Percentiles rank a stretch among this genome's conserved stretches.
Evolutionary conservation across 768 basidiomycete species (phyloP).

Genomic region (Suillus americanus): DNA sequence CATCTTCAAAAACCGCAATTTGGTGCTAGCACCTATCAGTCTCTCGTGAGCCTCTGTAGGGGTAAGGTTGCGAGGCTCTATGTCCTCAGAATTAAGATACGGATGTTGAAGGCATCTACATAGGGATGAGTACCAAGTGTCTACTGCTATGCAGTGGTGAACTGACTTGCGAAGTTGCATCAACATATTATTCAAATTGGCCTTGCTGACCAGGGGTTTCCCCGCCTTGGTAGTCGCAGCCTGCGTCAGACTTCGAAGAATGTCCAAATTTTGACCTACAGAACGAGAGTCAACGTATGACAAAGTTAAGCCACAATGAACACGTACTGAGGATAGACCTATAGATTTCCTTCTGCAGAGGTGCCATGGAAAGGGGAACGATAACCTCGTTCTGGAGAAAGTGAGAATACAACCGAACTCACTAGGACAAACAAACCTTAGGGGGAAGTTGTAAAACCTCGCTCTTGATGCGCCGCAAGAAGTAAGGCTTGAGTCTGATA

Average conservation of each 20-base stretch:
- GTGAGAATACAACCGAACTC: neutral
- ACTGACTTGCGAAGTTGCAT: constrained; percentile 88
- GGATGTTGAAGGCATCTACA: constrained; percentile 90
- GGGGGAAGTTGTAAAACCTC: constrained; percentile 91
- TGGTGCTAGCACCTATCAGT: constrained; percentile 82
- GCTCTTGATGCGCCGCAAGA: constrained; percentile 90
- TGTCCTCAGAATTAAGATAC: constrained; percentile 76
- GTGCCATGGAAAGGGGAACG: constrained; percentile 85
- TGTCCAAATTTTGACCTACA: constrained; percentile 67
- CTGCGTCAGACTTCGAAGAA: constrained; percentile 60
- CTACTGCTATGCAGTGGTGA: neutral
- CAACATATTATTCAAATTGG: constrained; percentile 74
- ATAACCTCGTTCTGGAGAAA: constrained; percentile 78
- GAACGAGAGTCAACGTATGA: constrained; percentile 6
- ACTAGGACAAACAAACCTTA: constrained; percentile 53
- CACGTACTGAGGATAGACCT: constrained; percentile 75
- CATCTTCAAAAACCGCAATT: constrained; percentile 73
- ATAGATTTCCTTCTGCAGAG: constrained; percentile 86
- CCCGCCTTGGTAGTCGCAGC: constrained; percentile 34
- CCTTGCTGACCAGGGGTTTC: constrained; percentile 38
- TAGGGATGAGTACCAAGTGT: constrained; percentile 4
- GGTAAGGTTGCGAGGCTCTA: constrained; percentile 69
- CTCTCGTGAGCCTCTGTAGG: constrained; percentile 68
- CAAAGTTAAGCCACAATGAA: constrained; percentile 15
- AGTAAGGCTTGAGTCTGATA: constrained; percentile 78